Base-by-base conservation (phyloP, 257 asterid genomes). In the Primulina eburnea region DNA sequence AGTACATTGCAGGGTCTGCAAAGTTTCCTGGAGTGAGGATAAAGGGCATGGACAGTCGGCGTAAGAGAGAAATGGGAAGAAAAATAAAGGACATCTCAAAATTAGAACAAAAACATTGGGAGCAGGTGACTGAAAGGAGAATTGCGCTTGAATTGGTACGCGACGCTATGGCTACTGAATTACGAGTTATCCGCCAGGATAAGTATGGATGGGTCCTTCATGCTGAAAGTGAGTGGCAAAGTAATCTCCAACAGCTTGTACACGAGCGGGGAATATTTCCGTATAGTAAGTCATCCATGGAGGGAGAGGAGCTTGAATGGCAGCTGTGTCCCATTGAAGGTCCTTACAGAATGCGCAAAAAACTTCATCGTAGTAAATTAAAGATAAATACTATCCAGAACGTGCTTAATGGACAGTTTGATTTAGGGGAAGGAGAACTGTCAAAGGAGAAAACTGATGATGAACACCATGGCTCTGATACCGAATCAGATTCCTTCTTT, bases 151-250 rank as follows among this genome's bases (percentile, higher is more conserved):
- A 91, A 77, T 60, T 88, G 79, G 96, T 94, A 81, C 92, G 97
- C 33, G 97, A 94, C 83, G 89, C 90, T 73, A 86, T 94, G 95
- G 86, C 97, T 71, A 94, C 99, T 10, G 98, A 89, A 82, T 78
- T 94, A 71, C 92, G 99, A 82, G 99, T 91, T 65, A 80, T 94
- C 65, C 98, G 99, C 64, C 98, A 91, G 82, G 99, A 94, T 81
- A 94, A 94, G 79, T 94, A 94, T 79, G 99, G 99, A 64, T 94
- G 98, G 98, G 97, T 94, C 74, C 96, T 94, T 75, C 98, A 94
- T 69, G 99, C 99, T 68, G 99, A 94, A 78, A 89, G 98, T 67
- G 98, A 91, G 84, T 94, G 99, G 99, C 97, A 89, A 71, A 76
- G 88, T 70, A 97, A 91, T 82, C 90, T 94, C 74, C 98, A 89